Evolutionary conservation across 1,284 basidiomycete species (phyloP), one percentile per base, ranked within the genome.

Genomic region (Mycosarcoma mackinlayi): DNA sequence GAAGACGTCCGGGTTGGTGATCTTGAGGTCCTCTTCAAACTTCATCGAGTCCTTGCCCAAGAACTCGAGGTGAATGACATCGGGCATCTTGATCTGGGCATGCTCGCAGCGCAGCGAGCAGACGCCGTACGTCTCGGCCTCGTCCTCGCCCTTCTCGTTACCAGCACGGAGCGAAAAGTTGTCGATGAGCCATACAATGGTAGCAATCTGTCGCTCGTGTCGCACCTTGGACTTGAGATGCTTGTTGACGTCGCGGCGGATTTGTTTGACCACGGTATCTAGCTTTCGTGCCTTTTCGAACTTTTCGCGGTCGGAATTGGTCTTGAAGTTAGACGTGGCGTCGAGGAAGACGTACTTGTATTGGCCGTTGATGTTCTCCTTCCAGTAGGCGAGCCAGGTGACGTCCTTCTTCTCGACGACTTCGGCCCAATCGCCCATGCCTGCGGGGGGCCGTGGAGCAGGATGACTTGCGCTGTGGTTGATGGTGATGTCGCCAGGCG

Each of bases 331-430:
- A 53, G 68, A 73, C 21, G 78, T 75, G 46, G 80, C 72, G 35
- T 81, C 80, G 24, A 82, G 64, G 69, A 79, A 82, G 46, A 82
- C 77, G 62, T 82, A 82, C 68, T 82, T 82, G 71, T 77, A 75
- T 33, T 74, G 63, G 19, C 66, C 66, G 50, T 82, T 82, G 63
- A 82, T 78, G 58, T 79, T 80, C 48, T 82, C 80, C 42, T 78
- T 73, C 80, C 80, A 82, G 40, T 73, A 73, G 13, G 80, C 80
- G 35, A 82, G 73, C 80, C 80, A 82, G 18, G 80, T 82, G 40
- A 76, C 75, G 48, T 77, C 75, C 58, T 81, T 80, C 37, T 77
- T 75, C 38, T 79, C 74, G 24, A 80, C 75, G 16, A 82, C 75
- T 24, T 75, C 76, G 47, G 64, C 78, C 80, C 80, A 82, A 21